These are phyloP conservation scores for Melastoma malabathricum DNA, from an alignment of 345 rosid genomes.

Conservation along the genomic window DNA sequence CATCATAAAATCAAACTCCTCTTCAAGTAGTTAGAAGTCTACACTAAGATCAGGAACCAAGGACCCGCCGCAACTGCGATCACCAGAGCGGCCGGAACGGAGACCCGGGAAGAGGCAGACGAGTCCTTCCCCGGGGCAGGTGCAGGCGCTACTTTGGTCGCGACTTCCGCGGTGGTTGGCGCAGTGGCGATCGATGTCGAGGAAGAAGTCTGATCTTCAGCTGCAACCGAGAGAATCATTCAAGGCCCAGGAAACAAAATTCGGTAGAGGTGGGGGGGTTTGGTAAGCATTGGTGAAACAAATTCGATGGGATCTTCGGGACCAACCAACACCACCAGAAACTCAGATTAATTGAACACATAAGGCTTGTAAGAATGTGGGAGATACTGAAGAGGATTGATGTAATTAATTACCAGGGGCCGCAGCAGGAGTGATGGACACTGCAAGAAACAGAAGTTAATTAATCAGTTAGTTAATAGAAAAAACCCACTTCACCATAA, in stretches of 20 bases:
- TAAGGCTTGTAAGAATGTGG: too few species aligned
- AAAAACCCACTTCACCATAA: too few species aligned
- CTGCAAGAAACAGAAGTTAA: slow-evolving; percentile 20
- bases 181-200: not conserved
- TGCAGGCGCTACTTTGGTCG: not conserved
- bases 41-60: slow-evolving; percentile 5
- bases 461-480: not conserved
- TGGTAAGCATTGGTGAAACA: too few species aligned
- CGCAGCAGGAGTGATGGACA: slow-evolving; percentile 25
- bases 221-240: not conserved
- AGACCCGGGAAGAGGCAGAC: not conserved
- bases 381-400: too few species aligned
- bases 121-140: slow-evolving; percentile 1
- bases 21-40: too few species aligned
- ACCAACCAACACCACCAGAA: too few species aligned
- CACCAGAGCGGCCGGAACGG: slow-evolving; percentile 2
- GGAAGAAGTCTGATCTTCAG: not conserved
- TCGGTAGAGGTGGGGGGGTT: not conserved
- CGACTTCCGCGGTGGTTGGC: not conserved
- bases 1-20: too few species aligned
- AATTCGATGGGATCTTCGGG: too few species aligned
- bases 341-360: too few species aligned
- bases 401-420: slow-evolving; percentile 31
- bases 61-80: not conserved
- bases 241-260: not conserved